Percentiles rank a stretch among this genome's conserved stretches.
Conservation (phyloP, 2,329 filamentous ascomycete species). For the Aspergillus neoniger region DNA sequence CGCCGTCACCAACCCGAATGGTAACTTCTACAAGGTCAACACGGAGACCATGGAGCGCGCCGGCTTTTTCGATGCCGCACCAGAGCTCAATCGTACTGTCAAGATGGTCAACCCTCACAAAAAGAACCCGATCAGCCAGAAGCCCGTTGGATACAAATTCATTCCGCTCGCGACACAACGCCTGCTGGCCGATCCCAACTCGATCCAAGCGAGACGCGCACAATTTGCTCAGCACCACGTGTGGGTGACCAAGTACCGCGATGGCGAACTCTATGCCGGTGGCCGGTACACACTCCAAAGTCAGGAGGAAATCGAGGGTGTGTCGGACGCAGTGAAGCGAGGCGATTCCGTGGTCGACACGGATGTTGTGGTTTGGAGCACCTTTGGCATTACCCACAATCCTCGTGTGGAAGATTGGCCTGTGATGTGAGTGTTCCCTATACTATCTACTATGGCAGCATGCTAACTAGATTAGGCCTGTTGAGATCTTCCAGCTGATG, state of each 20-base stretch:
- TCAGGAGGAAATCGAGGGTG: conserved; percentile 41
- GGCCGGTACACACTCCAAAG: conserved; percentile 58
- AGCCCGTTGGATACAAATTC: conserved; percentile 59
- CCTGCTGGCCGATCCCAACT: conserved; percentile 56
- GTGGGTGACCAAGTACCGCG: conserved; percentile 56
- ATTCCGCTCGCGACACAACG: conserved; percentile 58
- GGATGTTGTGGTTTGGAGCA: conserved; percentile 49
- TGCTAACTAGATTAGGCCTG: conserved; percentile 31
- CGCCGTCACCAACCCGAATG: conserved; percentile 54
- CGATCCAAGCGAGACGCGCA: conserved; percentile 54
- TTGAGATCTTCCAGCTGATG: conserved; percentile 42
- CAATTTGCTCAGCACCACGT: conserved; percentile 59
- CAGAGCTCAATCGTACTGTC: conserved; percentile 52
- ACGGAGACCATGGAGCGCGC: conserved; percentile 51
- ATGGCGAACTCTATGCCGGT: conserved; percentile 56
- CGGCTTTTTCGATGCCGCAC: conserved; percentile 50
- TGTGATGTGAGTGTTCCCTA: conserved; percentile 37
- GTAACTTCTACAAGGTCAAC: conserved; percentile 52
- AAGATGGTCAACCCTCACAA: conserved; percentile 59
- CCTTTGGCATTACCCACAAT: conserved; percentile 49
- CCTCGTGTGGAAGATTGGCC: conserved; percentile 49
- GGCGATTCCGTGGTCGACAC: conserved; percentile 39
- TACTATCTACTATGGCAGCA: not conserved
- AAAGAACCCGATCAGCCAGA: conserved; percentile 56
- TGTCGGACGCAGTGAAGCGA: conserved; percentile 36